These are phyloP conservation scores for Sporothrix inflata DNA, from an alignment of 2,329 filamentous ascomycete genomes.

Conservation along the genomic window DNA sequence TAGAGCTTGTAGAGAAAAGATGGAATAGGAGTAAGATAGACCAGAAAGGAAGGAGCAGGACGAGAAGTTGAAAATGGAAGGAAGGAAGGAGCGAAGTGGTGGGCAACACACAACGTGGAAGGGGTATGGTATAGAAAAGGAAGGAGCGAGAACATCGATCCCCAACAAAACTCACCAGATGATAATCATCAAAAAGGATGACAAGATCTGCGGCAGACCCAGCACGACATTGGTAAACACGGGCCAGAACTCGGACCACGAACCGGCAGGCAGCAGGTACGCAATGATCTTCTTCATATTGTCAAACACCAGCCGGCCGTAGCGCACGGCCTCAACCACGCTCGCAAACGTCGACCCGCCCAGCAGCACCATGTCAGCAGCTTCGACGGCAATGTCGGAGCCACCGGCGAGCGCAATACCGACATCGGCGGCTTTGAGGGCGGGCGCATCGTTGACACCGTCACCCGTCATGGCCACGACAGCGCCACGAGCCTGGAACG, in stretches of 20 bases:
- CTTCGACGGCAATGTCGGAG: slow-evolving; percentile 65
- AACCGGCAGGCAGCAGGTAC: slow-evolving; percentile 55
- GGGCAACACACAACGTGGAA: background rate
- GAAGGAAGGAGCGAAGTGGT: background rate
- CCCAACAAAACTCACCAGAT: slow-evolving; percentile 43
- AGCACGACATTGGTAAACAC: slow-evolving; percentile 60
- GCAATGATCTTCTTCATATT: slow-evolving; percentile 49
- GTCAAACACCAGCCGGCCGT: slow-evolving; percentile 47
- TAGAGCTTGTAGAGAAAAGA: too few species aligned
- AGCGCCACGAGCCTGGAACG: slow-evolving; percentile 67
- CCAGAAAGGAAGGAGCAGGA: background rate
- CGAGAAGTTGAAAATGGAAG: too few species aligned
- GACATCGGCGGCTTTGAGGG: slow-evolving; percentile 74
- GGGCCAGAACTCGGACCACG: slow-evolving; percentile 61
- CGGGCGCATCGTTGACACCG: slow-evolving; percentile 75
- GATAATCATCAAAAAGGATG: slow-evolving; percentile 61
- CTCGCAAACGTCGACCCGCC: slow-evolving; percentile 65
- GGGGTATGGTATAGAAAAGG: background rate
- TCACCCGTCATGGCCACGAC: slow-evolving; percentile 78
- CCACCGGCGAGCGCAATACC: slow-evolving; percentile 62
- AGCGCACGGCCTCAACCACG: slow-evolving; percentile 66
- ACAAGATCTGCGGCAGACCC: slow-evolving; percentile 55
- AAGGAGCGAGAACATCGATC: background rate
- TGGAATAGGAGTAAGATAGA: background rate
- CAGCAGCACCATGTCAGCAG: slow-evolving; percentile 68